Conservation (phyloP, 768 basidiomycete species). For the Lyophyllum semitale region DNA sequence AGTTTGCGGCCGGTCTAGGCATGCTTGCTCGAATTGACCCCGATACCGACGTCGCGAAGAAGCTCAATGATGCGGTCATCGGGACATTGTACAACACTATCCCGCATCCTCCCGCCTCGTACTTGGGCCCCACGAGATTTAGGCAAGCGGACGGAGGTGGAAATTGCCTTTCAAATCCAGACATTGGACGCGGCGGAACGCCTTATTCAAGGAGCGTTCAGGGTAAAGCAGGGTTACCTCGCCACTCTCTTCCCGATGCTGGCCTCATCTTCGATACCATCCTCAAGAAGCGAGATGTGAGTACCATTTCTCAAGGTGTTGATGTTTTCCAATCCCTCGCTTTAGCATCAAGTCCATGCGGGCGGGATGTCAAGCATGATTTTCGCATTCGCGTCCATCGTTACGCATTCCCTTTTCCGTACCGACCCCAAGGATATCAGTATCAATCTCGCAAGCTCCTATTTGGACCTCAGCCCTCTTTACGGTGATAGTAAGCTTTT, state of each 20-base stretch:
- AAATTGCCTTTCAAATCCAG: conserved; percentile 46
- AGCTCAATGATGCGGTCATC: conserved; percentile 27
- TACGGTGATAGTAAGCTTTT: conserved; percentile 51
- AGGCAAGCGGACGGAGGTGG: conserved; percentile 52
- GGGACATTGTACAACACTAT: conserved; percentile 58
- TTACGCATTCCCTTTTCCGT: conserved; percentile 53
- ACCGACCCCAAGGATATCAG: conserved; percentile 43
- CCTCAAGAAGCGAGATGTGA: conserved; percentile 41
- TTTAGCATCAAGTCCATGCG: conserved; percentile 35
- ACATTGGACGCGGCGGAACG: conserved; percentile 50
- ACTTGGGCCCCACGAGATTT: conserved; percentile 33
- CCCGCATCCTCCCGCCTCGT: conserved; percentile 48
- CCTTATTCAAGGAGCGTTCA: conserved; percentile 58
- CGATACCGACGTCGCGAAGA: conserved; percentile 16
- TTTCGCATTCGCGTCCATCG: conserved; percentile 62
- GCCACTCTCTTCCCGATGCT: conserved; percentile 52
- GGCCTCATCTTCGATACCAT: conserved; percentile 65
- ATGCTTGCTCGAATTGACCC: conserved; percentile 29
- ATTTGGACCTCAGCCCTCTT: conserved; percentile 57
- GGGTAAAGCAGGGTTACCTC: conserved; percentile 39
- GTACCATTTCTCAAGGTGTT: conserved; percentile 23
- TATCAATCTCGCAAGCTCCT: conserved; percentile 55
- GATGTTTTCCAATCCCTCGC: neutral
- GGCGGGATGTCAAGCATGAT: conserved; percentile 64
- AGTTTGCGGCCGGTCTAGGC: conserved; percentile 31